A percentile compares a stretch with the other conserved stretches of the same genome.
Evolutionary conservation across 1,139 yeast genomes (phyloP).

Genomic region (Chernovozyma aurita): DNA sequence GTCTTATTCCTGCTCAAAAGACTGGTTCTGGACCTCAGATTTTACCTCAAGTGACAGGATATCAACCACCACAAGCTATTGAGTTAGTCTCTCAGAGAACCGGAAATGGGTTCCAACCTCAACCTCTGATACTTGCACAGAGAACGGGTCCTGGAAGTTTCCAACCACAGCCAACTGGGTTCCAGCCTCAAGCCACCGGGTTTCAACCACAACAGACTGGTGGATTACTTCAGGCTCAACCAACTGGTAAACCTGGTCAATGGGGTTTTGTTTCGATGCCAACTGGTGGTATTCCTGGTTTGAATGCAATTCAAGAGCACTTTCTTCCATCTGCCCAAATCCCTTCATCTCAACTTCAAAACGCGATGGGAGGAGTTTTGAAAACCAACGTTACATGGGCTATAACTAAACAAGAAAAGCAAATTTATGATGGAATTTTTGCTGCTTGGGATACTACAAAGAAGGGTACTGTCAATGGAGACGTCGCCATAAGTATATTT

Average conservation of each 20-base stretch:
- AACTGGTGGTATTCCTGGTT: conserved; percentile 71
- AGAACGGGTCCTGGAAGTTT: conserved; percentile 35
- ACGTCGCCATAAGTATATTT: conserved; percentile 79
- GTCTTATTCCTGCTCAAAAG: conserved; percentile 41
- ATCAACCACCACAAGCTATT: conserved; percentile 10
- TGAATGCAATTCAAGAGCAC: conserved; percentile 69
- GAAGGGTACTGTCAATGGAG: conserved; percentile 73
- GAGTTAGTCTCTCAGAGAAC: conserved; percentile 16
- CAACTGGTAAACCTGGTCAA: conserved; percentile 75
- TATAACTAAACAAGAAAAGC: conserved; percentile 80
- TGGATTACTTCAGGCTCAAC: conserved; percentile 41
- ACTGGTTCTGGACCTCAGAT: conserved; percentile 19
- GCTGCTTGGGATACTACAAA: conserved; percentile 75
- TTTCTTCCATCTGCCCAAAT: conserved; percentile 62
- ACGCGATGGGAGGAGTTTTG: conserved; percentile 48
- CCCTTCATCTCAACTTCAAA: conserved; percentile 40
- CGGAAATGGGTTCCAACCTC: conserved; percentile 19
- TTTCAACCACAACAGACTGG: conserved; percentile 33
- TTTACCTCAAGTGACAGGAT: conserved; percentile 18
- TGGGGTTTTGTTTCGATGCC: conserved; percentile 80
- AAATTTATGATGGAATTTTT: conserved; percentile 81
- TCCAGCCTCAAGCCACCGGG: conserved; percentile 36
- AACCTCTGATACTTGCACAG: conserved; percentile 22
- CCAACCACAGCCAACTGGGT: conserved; percentile 24
- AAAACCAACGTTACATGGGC: conserved; percentile 64